Conservation (phyloP, 228 moss, liverwort and hornwort genomes). For the Sphagnum magellanicum region DNA sequence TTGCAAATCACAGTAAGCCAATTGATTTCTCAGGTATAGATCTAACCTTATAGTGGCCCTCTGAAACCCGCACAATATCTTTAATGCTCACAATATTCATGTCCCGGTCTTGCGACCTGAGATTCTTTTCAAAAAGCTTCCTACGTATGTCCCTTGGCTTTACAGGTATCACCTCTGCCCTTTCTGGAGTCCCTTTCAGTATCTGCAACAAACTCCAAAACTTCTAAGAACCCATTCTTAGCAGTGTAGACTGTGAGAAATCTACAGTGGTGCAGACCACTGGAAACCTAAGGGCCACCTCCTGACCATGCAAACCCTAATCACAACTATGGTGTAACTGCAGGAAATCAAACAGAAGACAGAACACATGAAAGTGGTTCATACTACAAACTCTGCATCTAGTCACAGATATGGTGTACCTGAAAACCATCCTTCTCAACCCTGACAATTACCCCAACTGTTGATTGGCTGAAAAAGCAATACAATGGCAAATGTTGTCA, state of each 20-base stretch:
- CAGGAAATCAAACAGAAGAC: no score
- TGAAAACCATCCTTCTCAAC: slow-evolving; percentile 93
- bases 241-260: no score
- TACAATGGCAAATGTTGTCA: slow-evolving; percentile 1
- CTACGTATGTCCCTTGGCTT: slow-evolving; percentile 85
- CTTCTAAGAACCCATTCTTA: background rate
- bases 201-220: slow-evolving; percentile 28
- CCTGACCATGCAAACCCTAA: no score
- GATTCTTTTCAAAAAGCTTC: slow-evolving; percentile 77
- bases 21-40: background rate
- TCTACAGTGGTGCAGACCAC: no score
- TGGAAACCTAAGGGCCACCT: no score
- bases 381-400: no score
- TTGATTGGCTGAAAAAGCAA: slow-evolving; percentile 88
- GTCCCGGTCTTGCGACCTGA: slow-evolving; percentile 75
- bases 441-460: slow-evolving; percentile 83
- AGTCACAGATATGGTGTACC: slow-evolving; percentile 17
- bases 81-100: slow-evolving; percentile 74
- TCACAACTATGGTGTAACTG: no score
- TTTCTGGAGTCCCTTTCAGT: slow-evolving; percentile 83
- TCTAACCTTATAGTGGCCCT: slow-evolving; percentile 84
- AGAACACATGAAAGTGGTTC: no score
- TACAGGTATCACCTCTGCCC: slow-evolving; percentile 73
- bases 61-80: slow-evolving; percentile 83
- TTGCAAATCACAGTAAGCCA: no score